Evolutionary conservation across 306 rosid species (phyloP), one percentile per base, ranked within the genome.

Genomic region (Lathyrus oleraceus): DNA sequence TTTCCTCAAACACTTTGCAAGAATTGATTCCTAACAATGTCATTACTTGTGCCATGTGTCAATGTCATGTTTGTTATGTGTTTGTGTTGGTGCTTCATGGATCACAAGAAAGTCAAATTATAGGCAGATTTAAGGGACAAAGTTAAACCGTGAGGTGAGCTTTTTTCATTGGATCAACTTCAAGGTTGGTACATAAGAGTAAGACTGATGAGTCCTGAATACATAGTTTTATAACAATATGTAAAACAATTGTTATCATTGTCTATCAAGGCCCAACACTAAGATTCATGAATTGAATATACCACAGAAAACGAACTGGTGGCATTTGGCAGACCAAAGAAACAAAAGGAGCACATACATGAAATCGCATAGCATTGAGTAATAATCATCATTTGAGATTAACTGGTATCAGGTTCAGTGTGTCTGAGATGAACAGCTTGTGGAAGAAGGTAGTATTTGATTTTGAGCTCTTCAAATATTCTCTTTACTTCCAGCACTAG

Each of bases 401-500:
- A 19, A 67, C 35, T 19, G 0, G 81, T 54, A 10, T 85, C 85
- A 14, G 78, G 52, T 32, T 70, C 87, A 2, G 65, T 16, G 17
- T 79, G 85, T 78, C 52, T 54, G 61, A 94, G 81, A 75, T 82
- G 92, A 78, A 94, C 84, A 11, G 47, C 83, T 74, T 85, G 97
- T 9, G 95, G 96, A 74, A 84, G 84, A 49, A 94, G 95, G 72
- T 86, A 61, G 88, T 88, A 94, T 78, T 72, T 87, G 65, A 94
- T 88, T 40, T 81, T 57, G 9, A 94, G 85, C 67, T 88, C 95
- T 78, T 91, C 97, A 21, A 94, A 86, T 40, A 87, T 83, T 68
- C 61, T 87, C 91, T 94, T 94, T 58, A 87, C 2, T 83, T 89
- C 96, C 54, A 90, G 44, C 47, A 88, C 78, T 6, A 94, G 83